Evolutionary conservation across 805 yeast species (phyloP), one percentile per base, ranked within the genome.

Genomic region (Nakazawaea pomicola): DNA sequence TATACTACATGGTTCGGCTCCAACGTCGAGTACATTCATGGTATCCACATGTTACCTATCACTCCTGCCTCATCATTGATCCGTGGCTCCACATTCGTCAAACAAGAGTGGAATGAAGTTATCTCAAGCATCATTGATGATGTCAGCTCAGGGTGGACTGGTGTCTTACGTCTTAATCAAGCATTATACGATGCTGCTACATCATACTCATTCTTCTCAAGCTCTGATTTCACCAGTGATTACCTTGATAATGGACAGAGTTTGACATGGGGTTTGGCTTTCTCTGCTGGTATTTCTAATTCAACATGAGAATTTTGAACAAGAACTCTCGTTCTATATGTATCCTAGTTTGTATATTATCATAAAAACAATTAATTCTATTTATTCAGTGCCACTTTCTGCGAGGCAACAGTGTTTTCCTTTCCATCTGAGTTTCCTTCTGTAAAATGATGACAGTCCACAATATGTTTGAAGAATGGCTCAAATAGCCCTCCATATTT

Each of bases 181-280:
- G 96, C 95, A 0, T 62, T 90, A 15, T 74, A 61, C 52, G 85
- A 89, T 54, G 90, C 96, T 1, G 50, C 57, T 27, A 43, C 70
- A 1, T 70, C 95, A 0, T 87, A 78, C 55, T 49, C 62, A 2
- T 88, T 76, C 61, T 87, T 86, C 56, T 56, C 80, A 1, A 55
- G 74, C 25, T 50, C 65, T 5, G 64, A 62, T 41, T 89, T 86
- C 71, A 55, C 66, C 33, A 62, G 65, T n/a, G 52, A 58, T 3
- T 72, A 70, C 48, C 73, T 90, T 36, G 97, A 90, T 53, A 76
- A 76, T 43, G 97, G 97, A 2, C 91, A 88, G 70, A 80, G 91
- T 20, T 65, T 80, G 47, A 83, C 96, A 0, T 89, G 96, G 95
- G 80, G 90, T 10, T 65, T 89, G 47, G 79, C 95, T 0, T 85